These are phyloP conservation scores for Starmerella ratchasimensis DNA, from an alignment of 805 yeast genomes.

Conservation along the genomic window DNA sequence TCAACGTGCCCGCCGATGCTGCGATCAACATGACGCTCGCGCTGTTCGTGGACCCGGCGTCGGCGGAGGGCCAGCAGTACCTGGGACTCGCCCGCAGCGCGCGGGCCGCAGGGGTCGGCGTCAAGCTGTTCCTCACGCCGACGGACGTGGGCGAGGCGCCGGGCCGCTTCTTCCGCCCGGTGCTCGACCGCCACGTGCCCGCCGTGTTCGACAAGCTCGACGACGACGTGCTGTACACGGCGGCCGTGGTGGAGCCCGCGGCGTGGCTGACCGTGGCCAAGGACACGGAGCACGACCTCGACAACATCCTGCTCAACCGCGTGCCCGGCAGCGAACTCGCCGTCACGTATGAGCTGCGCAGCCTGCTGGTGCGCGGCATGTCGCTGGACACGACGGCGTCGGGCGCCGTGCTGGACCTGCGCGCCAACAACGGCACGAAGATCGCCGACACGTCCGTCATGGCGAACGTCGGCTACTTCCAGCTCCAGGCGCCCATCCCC, in stretches of 20 bases:
- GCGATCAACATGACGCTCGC: not conserved
- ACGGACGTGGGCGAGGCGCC: constrained; percentile 9
- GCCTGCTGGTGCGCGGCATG: constrained; percentile 42
- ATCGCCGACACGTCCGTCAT: constrained; percentile 49
- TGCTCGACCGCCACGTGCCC: constrained; percentile 21
- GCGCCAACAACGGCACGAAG: constrained; percentile 11
- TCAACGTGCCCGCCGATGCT: not conserved
- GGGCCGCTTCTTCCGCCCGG: constrained; percentile 13
- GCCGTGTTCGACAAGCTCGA: constrained; percentile 37
- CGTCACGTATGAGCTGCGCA: constrained; percentile 39
- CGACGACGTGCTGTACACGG: constrained; percentile 36
- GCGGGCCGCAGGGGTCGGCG: constrained; percentile 21
- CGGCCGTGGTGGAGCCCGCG: constrained; percentile 46
- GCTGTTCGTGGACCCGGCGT: constrained; percentile 52
- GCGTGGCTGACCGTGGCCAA: constrained; percentile 55
- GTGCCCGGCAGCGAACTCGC: constrained; percentile 26
- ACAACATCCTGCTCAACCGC: constrained; percentile 39
- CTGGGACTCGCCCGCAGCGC: constrained; percentile 31
- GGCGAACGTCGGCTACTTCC: constrained; percentile 75
- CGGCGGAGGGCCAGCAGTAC: constrained; percentile 52
- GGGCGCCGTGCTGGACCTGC: constrained; percentile 39
- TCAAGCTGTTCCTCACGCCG: constrained; percentile 29
- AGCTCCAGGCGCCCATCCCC: constrained; percentile 50
- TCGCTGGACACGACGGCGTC: constrained; percentile 18
- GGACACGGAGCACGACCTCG: constrained; percentile 44